phyloP scores from a whole-genome alignment of 805 yeast genomes.

The Yamadazyma laniorum region DNA sequence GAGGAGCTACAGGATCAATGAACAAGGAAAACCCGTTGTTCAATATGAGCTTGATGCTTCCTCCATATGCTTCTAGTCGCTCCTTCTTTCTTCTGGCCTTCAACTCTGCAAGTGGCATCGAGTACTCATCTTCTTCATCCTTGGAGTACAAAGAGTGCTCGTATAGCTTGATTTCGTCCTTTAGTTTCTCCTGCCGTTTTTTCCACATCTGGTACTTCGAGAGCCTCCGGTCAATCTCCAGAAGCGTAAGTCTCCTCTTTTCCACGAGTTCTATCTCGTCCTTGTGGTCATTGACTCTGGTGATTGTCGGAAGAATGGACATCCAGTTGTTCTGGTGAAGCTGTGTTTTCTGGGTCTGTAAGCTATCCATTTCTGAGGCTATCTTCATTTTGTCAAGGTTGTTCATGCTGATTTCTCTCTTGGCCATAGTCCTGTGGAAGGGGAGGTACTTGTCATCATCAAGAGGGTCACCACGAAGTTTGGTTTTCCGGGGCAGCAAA shows the following conservation, averaged over 20 bases:
- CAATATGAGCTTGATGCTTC: conserved; percentile 34
- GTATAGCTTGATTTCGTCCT: conserved; percentile 20
- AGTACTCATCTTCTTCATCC: conserved; percentile 22
- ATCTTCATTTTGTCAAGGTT: conserved; percentile 53
- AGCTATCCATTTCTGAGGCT: conserved; percentile 55
- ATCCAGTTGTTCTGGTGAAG: conserved; percentile 47
- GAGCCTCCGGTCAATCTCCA: conserved; percentile 42
- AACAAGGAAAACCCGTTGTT: conserved; percentile 36
- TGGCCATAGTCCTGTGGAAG: conserved; percentile 59
- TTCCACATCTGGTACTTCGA: conserved; percentile 40
- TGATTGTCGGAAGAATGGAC: conserved; percentile 43
- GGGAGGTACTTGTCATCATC: conserved; percentile 41
- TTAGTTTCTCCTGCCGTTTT: conserved; percentile 27
- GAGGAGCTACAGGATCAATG: conserved; percentile 38
- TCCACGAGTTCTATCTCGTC: conserved; percentile 50
- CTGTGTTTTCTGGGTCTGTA: conserved; percentile 43
- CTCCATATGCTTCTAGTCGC: conserved; percentile 31
- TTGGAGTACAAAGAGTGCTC: not conserved
- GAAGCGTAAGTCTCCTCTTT: conserved; percentile 53
- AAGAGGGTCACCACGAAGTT: conserved; percentile 37
- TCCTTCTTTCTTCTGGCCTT: conserved; percentile 21
- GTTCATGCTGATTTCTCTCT: conserved; percentile 61
- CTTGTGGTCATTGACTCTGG: conserved; percentile 46
- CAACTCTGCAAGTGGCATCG: conserved; percentile 23
- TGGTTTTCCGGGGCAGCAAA: conserved; percentile 12